These are phyloP conservation scores for Agapanthus africanus DNA, from an alignment of 106 monocot species.

Conservation along the genomic window DNA sequence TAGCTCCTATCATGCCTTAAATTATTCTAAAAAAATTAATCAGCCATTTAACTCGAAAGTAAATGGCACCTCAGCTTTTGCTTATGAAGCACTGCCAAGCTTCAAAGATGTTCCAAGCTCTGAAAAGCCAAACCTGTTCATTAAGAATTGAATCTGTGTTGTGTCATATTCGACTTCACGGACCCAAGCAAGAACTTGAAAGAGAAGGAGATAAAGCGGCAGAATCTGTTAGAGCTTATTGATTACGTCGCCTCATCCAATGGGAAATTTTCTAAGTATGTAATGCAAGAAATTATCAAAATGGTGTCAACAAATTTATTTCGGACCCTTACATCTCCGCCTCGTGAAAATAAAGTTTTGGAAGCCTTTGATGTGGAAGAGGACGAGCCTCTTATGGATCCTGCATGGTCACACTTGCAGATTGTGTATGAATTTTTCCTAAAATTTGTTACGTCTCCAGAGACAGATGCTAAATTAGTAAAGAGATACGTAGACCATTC, in stretches of 20 bases:
- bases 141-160: conserved; percentile 41
- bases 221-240: conserved; percentile 36
- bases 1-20: conserved; percentile 3
- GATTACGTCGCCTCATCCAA: conserved; percentile 36
- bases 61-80: conserved; percentile 6
- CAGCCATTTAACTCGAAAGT: neutral
- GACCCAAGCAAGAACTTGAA: conserved; percentile 36
- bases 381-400: conserved; percentile 50
- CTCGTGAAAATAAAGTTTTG: conserved; percentile 29
- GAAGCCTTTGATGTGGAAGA: conserved; percentile 46
- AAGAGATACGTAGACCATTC: conserved; percentile 26
- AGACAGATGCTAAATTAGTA: conserved; percentile 35
- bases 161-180: conserved; percentile 31
- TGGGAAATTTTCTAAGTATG: conserved; percentile 33
- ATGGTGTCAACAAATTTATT: conserved; percentile 42
- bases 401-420: conserved; percentile 45
- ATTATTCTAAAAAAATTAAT: conserved; percentile 1
- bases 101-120: conserved; percentile 38
- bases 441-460: conserved; percentile 36
- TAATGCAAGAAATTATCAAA: conserved; percentile 35
- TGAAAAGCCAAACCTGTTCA: conserved; percentile 33
- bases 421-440: conserved; percentile 43
- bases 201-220: conserved; percentile 45
- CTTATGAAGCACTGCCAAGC: conserved; percentile 32
- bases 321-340: conserved; percentile 18